Evolutionary conservation across 257 asterid genomes (phyloP), one percentile per base, ranked within the genome.

Genomic region (Capsicum rhomboideum): DNA sequence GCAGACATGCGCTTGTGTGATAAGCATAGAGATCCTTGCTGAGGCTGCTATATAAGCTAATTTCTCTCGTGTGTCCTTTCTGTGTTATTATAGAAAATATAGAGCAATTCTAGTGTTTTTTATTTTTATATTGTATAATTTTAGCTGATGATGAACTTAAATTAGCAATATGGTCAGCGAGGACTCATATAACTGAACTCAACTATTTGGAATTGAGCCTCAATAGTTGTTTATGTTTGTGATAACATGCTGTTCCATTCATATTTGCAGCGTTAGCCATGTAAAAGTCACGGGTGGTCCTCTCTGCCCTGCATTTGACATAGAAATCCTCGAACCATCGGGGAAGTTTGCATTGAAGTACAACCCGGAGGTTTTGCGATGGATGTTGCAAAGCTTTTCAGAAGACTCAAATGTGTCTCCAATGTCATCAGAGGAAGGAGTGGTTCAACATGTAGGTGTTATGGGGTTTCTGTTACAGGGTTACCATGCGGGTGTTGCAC

Each of bases 241-340:
- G 40, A 13, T 74, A 23, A 44, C 9, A 74, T 72, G 21, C 4
- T 74, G 20, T 44, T 44, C 42, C 12, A n/a, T 26, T 29, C 34
- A 26, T 71, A 72, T 50, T 37, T 87, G 88, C 93, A 96, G 98
- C 49, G 92, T 96, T 84, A 86, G 92, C 84, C 91, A 90, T 80
- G 94, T 94, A 74, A 91, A 92, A 59, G 94, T 87, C 83, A 37
- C 89, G 29, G 97, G 97, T 2, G 89, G 91, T 9, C 90, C 97
- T 11, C 89, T 94, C 42, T 89, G 80, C 63, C 97, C 97, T 29
- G 96, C 97, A 61, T 93, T 96, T 59, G 89, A 90, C 54, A 50
- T 86, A 20, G 91, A 93, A 77, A 79, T 85, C 12, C 68, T 88
- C 1, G 92, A 90, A 28, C 91, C 90, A 13, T 50, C 84, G 9